phyloP scores from a whole-genome alignment of 2,329 filamentous ascomycete species.

The Xylariaceae sp. region DNA sequence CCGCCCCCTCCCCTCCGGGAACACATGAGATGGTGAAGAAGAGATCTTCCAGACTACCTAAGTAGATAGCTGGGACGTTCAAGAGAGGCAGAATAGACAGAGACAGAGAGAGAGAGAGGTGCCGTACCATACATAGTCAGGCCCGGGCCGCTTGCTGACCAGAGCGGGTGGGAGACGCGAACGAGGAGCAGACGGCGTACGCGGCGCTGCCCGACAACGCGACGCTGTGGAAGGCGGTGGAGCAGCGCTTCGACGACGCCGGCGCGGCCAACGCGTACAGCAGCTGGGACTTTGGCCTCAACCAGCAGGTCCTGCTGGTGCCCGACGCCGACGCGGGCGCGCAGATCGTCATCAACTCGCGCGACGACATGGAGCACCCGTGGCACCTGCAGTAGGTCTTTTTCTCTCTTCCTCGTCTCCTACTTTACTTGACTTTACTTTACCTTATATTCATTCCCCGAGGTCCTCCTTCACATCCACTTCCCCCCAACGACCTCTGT shows the following conservation, averaged over 20 bases:
- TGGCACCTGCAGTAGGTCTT: slow-evolving; percentile 29
- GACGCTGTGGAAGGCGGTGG: slow-evolving; percentile 26
- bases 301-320: slow-evolving; percentile 29
- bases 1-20: not conserved
- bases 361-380: slow-evolving; percentile 31
- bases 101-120: too few relatives aligned
- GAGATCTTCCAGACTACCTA: too few relatives aligned
- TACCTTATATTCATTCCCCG: too few relatives aligned
- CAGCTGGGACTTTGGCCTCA: slow-evolving; percentile 28
- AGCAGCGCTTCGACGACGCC: slow-evolving; percentile 19
- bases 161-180: not conserved
- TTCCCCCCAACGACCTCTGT: not conserved
- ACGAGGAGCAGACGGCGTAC: slow-evolving; percentile 23
- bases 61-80: too few relatives aligned
- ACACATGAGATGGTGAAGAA: not conserved
- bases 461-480: not conserved
- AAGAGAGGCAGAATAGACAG: too few relatives aligned
- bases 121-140: too few relatives aligned
- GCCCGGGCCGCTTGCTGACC: not conserved
- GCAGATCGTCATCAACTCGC: slow-evolving; percentile 30
- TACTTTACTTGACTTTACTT: not conserved
- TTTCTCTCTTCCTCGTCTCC: not conserved
- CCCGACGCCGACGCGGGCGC: slow-evolving; percentile 23
- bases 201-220: slow-evolving; percentile 23
- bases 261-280: slow-evolving; percentile 23